A percentile compares a stretch with the other conserved stretches of the same genome.
These are phyloP conservation scores for Candida awuae DNA, from an alignment of 805 yeast species.

Conservation along the genomic window DNA sequence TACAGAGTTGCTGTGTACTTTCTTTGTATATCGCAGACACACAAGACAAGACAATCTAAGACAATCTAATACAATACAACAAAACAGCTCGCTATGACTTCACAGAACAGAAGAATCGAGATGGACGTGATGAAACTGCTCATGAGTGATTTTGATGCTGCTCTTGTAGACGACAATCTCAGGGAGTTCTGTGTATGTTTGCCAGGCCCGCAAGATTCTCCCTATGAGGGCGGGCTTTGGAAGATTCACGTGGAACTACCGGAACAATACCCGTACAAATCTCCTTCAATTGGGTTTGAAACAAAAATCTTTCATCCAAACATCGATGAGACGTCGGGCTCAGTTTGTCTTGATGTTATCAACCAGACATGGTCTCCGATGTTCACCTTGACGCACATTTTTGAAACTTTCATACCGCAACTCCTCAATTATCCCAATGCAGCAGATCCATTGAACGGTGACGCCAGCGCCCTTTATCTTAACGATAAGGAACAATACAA, in stretches of 20 bases:
- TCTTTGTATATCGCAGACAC: neutral
- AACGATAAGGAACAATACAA: constrained; percentile 61
- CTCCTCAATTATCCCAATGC: constrained; percentile 88
- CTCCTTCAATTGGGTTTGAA: constrained; percentile 91
- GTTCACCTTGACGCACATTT: constrained; percentile 85
- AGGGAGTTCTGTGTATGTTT: constrained; percentile 84
- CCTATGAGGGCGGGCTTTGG: constrained; percentile 88
- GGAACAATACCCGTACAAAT: constrained; percentile 89
- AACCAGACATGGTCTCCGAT: constrained; percentile 98
- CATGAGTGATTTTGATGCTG: constrained; percentile 90
- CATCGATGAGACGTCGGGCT: constrained; percentile 83
- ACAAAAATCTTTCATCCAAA: constrained; percentile 93
- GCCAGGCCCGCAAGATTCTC: constrained; percentile 79
- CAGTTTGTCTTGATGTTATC: constrained; percentile 92
- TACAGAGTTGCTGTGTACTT: no score
- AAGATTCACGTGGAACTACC: constrained; percentile 88
- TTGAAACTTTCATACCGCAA: constrained; percentile 91
- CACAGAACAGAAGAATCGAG: constrained; percentile 75
- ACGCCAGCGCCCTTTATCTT: constrained; percentile 74
- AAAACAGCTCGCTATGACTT: constrained; percentile 16
- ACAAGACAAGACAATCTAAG: no score
- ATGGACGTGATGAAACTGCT: constrained; percentile 93
- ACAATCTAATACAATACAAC: no score
- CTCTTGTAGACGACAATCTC: constrained; percentile 58
- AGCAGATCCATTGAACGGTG: constrained; percentile 85